A percentile compares a stretch with the other conserved stretches of the same genome.
phyloP scores from a whole-genome alignment of 2,329 filamentous ascomycete species.

The Ceratocystis colombiana region DNA sequence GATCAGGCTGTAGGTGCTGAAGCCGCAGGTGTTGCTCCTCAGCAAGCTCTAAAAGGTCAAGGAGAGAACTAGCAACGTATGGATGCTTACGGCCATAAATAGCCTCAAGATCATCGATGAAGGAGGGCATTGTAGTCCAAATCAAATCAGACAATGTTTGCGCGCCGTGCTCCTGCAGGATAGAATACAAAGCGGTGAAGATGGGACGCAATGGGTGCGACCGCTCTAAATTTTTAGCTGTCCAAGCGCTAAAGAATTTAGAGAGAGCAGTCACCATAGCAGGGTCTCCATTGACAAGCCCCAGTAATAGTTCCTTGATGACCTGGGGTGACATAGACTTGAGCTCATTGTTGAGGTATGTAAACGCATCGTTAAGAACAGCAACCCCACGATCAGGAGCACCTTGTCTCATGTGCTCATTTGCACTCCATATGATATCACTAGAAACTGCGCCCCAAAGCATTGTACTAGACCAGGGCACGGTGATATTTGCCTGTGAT shows the following conservation, averaged over 20 bases:
- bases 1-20: conserved; percentile 18
- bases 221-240: conserved; percentile 37
- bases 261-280: conserved; percentile 40
- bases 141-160: conserved; percentile 37
- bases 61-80: conserved; percentile 35
- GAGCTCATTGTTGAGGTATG: conserved; percentile 37
- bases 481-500: conserved; percentile 35
- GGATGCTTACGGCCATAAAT: conserved; percentile 38
- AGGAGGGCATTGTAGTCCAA: conserved; percentile 36
- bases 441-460: conserved; percentile 39
- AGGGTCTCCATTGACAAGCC: conserved; percentile 38
- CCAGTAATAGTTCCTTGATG: conserved; percentile 37
- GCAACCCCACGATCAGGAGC: conserved; percentile 36
- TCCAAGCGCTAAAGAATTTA: conserved; percentile 39
- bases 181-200: conserved; percentile 37
- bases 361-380: conserved; percentile 37
- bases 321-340: conserved; percentile 38
- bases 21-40: conserved; percentile 10
- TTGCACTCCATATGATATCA: conserved; percentile 38
- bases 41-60: conserved; percentile 22
- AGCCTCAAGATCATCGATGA: conserved; percentile 38
- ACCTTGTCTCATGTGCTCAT: conserved; percentile 36
- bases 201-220: conserved; percentile 38
- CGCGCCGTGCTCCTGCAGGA: conserved; percentile 39
- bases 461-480: conserved; percentile 37